A percentile compares a stretch with the other conserved stretches of the same genome.
phyloP scores from a whole-genome alignment of 352 stramenopile genomes.

The Phytophthora ramorum region DNA sequence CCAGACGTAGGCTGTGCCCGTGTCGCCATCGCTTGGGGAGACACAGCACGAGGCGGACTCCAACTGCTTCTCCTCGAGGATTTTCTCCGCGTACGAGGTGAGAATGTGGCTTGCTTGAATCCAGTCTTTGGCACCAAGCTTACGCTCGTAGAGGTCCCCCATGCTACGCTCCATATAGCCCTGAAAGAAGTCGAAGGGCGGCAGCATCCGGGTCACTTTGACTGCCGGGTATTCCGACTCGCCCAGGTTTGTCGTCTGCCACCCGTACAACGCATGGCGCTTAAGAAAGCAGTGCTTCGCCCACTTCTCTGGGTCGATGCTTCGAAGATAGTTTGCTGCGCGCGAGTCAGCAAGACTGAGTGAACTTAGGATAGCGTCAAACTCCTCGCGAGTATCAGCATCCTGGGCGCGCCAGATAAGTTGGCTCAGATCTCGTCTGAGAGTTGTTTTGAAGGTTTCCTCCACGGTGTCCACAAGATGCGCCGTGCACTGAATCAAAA shows the following conservation, averaged over 20 bases:
- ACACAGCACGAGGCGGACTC: constrained; percentile 46
- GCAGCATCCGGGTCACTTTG: constrained; percentile 27
- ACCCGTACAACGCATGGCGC: constrained; percentile 45
- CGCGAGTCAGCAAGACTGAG: constrained; percentile 27
- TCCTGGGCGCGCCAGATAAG: constrained; percentile 40
- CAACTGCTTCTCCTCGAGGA: constrained; percentile 37
- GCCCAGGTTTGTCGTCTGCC: constrained; percentile 41
- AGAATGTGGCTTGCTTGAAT: constrained; percentile 29
- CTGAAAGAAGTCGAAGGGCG: constrained; percentile 57
- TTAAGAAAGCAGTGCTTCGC: constrained; percentile 50
- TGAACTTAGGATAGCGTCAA: constrained; percentile 29
- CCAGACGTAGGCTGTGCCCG: constrained; percentile 48
- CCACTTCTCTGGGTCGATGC: constrained; percentile 40
- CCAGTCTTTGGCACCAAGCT: constrained; percentile 43
- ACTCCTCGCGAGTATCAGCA: constrained; percentile 42
- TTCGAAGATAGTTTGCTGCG: constrained; percentile 29
- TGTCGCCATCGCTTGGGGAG: constrained; percentile 48
- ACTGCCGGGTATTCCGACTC: constrained; percentile 28
- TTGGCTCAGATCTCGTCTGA: constrained; percentile 25
- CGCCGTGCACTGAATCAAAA: constrained; percentile 50
- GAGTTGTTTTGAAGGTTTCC: constrained; percentile 34
- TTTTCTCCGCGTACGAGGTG: constrained; percentile 45
- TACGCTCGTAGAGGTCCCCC: constrained; percentile 47
- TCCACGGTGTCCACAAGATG: constrained; percentile 42
- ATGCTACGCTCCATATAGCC: constrained; percentile 59